Evolutionary conservation across 1,284 basidiomycete genomes (phyloP).

Genomic region (Melampsora larici-populina): DNA sequence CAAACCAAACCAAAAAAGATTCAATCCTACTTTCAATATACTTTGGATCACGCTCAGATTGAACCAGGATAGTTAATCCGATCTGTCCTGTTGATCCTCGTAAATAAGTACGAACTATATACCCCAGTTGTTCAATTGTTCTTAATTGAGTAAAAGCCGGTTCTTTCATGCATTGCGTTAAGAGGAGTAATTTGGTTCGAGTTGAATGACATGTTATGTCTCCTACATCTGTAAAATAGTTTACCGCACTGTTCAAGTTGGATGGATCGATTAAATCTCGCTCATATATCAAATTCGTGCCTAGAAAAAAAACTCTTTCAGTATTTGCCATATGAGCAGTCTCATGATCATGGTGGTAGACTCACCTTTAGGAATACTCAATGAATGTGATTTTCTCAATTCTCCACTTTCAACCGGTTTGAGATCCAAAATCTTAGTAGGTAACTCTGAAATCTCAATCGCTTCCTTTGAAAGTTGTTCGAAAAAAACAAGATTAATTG

Average conservation of each 20-base stretch:
- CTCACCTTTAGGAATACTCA: slow-evolving; percentile 68
- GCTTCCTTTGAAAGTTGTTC: slow-evolving; percentile 67
- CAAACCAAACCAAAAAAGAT: slow-evolving; percentile 63
- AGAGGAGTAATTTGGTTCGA: slow-evolving; percentile 54
- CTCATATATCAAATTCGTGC: slow-evolving; percentile 67
- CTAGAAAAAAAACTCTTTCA: not conserved
- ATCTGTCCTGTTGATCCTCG: slow-evolving; percentile 63
- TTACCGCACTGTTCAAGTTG: slow-evolving; percentile 72
- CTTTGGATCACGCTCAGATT: slow-evolving; percentile 78
- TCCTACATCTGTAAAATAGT: slow-evolving; percentile 53
- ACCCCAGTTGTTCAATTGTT: slow-evolving; percentile 96
- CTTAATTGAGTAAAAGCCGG: slow-evolving; percentile 90
- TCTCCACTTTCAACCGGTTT: slow-evolving; percentile 62
- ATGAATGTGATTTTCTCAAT: slow-evolving; percentile 62
- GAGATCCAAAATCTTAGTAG: slow-evolving; percentile 67
- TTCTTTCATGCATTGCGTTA: slow-evolving; percentile 74
- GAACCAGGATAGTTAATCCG: slow-evolving; percentile 82
- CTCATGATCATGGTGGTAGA: too few relatives aligned
- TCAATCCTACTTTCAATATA: slow-evolving; percentile 87
- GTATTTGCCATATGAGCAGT: too few relatives aligned
- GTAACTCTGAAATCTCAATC: slow-evolving; percentile 66
- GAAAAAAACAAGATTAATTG: not conserved
- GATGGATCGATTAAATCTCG: slow-evolving; percentile 74
- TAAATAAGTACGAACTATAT: slow-evolving; percentile 64
- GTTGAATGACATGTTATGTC: slow-evolving; percentile 59